Evolutionary conservation across 202 grass and related monocot genomes (phyloP).

Genomic region (Zoysia matrella): DNA sequence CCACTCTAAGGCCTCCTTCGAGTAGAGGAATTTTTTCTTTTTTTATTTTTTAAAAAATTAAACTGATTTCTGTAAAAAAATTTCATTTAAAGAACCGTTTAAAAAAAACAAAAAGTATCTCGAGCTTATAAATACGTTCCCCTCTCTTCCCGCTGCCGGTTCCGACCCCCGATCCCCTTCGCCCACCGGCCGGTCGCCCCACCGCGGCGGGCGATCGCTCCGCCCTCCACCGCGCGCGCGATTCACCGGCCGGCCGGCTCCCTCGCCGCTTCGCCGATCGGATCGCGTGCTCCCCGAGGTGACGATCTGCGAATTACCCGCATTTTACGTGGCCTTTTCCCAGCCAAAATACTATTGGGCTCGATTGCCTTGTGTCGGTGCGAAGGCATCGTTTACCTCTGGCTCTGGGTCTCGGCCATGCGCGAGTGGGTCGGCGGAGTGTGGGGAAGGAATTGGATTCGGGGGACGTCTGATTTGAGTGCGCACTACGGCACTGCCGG

Average conservation of each 20-base stretch:
- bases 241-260: conserved; percentile 30
- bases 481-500: conserved; percentile 7
- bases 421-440: neutral
- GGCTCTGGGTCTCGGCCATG: neutral
- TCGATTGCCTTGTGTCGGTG: conserved; percentile 39
- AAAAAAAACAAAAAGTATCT: conserved; percentile 43
- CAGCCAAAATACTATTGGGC: neutral
- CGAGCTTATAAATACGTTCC: conserved; percentile 55
- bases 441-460: conserved; percentile 47
- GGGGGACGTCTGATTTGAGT: conserved; percentile 40
- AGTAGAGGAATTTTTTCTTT: neutral
- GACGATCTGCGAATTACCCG: conserved; percentile 40
- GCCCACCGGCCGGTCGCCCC: conserved; percentile 49
- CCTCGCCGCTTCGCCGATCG: conserved; percentile 51
- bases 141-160: conserved; percentile 2
- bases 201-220: conserved; percentile 66
- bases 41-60: too few species aligned
- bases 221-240: conserved; percentile 39
- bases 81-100: too few species aligned
- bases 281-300: conserved; percentile 59
- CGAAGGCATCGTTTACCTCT: conserved; percentile 14
- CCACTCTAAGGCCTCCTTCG: conserved; percentile 18
- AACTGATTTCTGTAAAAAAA: too few species aligned
- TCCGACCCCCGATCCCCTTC: conserved; percentile 49
- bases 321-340: neutral